These are phyloP conservation scores for Stentor roeselii DNA, from an alignment of 73 alveolate genomes.

Conservation along the genomic window DNA sequence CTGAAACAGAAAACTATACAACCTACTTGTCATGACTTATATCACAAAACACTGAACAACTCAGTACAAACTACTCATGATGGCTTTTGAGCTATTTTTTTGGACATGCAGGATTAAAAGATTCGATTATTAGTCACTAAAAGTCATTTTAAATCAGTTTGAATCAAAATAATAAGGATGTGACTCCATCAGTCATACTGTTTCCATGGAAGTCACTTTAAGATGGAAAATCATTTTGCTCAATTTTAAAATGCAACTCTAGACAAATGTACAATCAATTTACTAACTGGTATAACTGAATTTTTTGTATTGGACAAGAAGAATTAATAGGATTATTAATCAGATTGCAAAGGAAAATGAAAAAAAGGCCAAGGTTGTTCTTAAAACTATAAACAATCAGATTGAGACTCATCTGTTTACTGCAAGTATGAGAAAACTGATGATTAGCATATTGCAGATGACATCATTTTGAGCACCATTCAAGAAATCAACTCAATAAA, in stretches of 20 bases:
- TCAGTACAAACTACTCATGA: too few relatives aligned
- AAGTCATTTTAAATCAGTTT: too few relatives aligned
- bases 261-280: not conserved
- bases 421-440: not conserved
- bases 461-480: too few relatives aligned
- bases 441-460: too few relatives aligned
- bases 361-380: not conserved
- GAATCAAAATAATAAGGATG: not conserved
- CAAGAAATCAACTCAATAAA: too few relatives aligned
- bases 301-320: not conserved
- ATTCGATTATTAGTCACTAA: too few relatives aligned
- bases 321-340: not conserved
- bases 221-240: not conserved
- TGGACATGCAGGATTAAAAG: too few relatives aligned
- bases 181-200: too few relatives aligned
- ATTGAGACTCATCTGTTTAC: not conserved
- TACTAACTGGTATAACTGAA: not conserved
- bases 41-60: too few relatives aligned
- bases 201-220: not conserved
- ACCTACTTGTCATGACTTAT: too few relatives aligned
- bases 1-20: too few relatives aligned
- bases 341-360: not conserved
- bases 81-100: too few relatives aligned
- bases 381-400: not conserved
- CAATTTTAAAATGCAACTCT: not conserved